phyloP scores from a whole-genome alignment of 768 basidiomycete species.

The Leccinum imitatum region DNA sequence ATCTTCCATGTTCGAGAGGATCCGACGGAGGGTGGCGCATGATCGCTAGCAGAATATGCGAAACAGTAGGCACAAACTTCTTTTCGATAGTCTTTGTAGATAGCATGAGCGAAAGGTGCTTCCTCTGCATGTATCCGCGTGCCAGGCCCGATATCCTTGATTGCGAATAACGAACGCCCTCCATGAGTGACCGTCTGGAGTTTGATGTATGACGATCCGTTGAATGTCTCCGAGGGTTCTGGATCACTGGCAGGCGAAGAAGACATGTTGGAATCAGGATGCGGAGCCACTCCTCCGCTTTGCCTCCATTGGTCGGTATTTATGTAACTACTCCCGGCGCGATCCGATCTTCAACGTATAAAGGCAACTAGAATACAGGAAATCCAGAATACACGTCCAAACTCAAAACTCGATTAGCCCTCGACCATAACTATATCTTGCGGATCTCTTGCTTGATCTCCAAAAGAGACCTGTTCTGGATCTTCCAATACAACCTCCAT shows the following conservation, averaged over 20 bases:
- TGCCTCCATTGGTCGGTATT: not conserved
- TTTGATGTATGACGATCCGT: conserved; percentile 17
- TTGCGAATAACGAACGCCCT: conserved; percentile 55
- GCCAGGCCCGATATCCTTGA: conserved; percentile 39
- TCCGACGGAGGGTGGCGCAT: conserved; percentile 15
- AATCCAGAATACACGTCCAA: not conserved
- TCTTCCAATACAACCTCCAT: conserved; percentile 8
- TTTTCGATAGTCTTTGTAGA: conserved; percentile 62
- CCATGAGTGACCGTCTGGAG: conserved; percentile 42
- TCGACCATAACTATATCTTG: conserved; percentile 13
- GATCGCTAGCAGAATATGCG: conserved; percentile 45
- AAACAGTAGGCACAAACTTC: conserved; percentile 70
- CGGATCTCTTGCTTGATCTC: not conserved
- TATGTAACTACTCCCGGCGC: not conserved
- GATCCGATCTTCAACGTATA: not conserved
- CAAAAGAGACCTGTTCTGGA: not conserved
- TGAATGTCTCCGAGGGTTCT: not conserved
- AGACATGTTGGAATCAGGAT: conserved; percentile 7
- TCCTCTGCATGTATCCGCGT: conserved; percentile 44
- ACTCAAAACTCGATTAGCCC: not conserved
- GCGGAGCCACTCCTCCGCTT: not conserved
- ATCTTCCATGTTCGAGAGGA: conserved; percentile 44
- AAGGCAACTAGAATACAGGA: not conserved
- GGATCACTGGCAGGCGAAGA: not conserved
- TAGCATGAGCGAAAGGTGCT: conserved; percentile 54